Conservation (phyloP, 2,329 filamentous ascomycete species). For the Colletotrichum echinochloae region DNA sequence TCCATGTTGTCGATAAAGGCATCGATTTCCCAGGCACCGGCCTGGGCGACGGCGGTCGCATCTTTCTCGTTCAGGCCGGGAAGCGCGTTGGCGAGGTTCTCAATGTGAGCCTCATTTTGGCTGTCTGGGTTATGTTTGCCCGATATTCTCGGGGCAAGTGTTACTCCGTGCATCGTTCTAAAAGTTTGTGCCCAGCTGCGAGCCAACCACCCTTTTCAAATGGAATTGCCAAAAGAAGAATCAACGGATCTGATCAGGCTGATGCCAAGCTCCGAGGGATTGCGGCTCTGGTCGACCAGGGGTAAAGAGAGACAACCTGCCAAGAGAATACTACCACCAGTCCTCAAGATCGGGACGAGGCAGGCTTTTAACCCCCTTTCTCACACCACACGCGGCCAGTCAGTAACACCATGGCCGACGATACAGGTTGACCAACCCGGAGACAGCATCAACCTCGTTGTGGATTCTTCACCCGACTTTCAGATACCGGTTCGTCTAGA, state of each 20-base stretch:
- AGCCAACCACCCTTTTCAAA: conserved; percentile 11
- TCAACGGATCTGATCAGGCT: conserved; percentile 1
- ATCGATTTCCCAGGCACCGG: conserved; percentile 52
- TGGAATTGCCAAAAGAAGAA: not conserved
- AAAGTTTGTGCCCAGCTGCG: not conserved
- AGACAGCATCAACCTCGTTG: conserved; percentile 16
- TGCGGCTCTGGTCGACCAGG: conserved; percentile 33
- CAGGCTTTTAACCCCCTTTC: conserved; percentile 24
- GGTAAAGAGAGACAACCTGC: conserved; percentile 17
- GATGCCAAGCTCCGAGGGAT: conserved; percentile 22
- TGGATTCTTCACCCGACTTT: conserved; percentile 20
- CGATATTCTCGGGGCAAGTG: conserved; percentile 32
- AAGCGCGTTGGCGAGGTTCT: conserved; percentile 27
- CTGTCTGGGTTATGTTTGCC: conserved; percentile 36
- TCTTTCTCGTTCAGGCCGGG: conserved; percentile 43
- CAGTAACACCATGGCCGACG: conserved; percentile 3
- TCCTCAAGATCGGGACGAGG: conserved; percentile 14
- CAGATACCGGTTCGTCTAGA: conserved; percentile 16
- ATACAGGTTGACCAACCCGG: conserved; percentile 21
- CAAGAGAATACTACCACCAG: conserved; percentile 2
- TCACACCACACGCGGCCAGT: not conserved
- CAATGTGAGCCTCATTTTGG: conserved; percentile 36
- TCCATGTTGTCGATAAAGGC: conserved; percentile 57
- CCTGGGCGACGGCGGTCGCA: conserved; percentile 52
- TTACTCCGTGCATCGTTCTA: conserved; percentile 34